A percentile compares a stretch with the other conserved stretches of the same genome.
phyloP scores from a whole-genome alignment of 2,329 filamentous ascomycete species.

The Fusarium sp. region DNA sequence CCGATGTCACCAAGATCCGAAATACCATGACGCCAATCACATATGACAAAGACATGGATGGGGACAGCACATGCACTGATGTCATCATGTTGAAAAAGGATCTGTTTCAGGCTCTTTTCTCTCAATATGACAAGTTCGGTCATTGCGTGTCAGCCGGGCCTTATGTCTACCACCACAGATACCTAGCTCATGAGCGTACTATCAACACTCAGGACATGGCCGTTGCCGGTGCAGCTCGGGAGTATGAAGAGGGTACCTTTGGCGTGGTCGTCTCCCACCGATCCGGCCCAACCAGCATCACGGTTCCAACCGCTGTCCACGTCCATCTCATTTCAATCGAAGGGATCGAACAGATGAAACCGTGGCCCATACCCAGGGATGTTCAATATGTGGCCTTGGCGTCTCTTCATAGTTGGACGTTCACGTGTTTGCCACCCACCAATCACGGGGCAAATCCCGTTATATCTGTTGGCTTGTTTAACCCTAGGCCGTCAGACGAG shows the following conservation, averaged over 20 bases:
- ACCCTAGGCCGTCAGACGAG: background rate
- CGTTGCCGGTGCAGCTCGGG: too few relatives aligned
- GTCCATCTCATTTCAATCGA: conserved; percentile 2
- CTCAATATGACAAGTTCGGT: too few relatives aligned
- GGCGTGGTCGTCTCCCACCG: background rate
- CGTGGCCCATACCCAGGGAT: background rate
- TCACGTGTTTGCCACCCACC: background rate
- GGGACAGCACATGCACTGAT: too few relatives aligned
- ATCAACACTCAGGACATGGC: background rate
- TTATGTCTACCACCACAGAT: background rate
- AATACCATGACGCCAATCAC: too few relatives aligned
- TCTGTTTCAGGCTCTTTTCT: too few relatives aligned
- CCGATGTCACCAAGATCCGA: too few relatives aligned
- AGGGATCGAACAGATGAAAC: background rate
- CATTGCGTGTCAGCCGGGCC: too few relatives aligned
- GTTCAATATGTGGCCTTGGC: background rate
- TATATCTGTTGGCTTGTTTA: background rate
- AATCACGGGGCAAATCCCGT: background rate
- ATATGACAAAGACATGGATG: too few relatives aligned
- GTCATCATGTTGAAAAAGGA: too few relatives aligned
- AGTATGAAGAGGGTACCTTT: background rate
- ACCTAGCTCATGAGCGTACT: background rate
- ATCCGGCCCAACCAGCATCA: background rate
- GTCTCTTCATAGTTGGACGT: conserved; percentile 5
- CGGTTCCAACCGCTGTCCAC: background rate